Base-by-base conservation (phyloP, 805 yeast genomes). In the Priceomyces castillae region DNA sequence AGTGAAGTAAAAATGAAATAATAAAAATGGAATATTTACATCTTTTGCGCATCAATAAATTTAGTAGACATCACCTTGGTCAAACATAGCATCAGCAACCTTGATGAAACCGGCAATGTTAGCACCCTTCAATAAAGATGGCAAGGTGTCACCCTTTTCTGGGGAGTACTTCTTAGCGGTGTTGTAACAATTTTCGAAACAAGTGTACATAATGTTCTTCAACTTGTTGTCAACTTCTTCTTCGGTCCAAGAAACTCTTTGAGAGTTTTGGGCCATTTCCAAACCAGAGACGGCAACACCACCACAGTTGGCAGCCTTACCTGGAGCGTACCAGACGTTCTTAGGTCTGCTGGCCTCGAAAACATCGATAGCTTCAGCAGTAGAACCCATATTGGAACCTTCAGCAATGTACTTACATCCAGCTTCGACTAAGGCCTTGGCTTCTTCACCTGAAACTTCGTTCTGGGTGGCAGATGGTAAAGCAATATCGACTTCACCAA, bases 231-330 rank as follows among this genome's bases (percentile, higher is more conserved):
- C 98, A 58, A 92, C 98, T 75, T 88, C 89, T 77, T 90, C 97
- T 47, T 82, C 59, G 51, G 96, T 80, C 97, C 98, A 94, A 55
- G 74, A 71, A 54, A 82, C 81, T 78, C 97, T 86, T 68, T 86
- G 95, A 46, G 97, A 88, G 87, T 92, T 94, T 78, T 92, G 99
- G 53, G 98, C 97, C 99, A 92, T 94, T 80, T 92, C 99, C 56
- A 92, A 80, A 65, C 97, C 98, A 47, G 97, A 89, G 46, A 90
- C 97, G 46, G 97, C 96, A 59, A 92, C 99, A 83, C 99, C 99
- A 76, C 98, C 99, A 76, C 95, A 86, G 83, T 92, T 92, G 62
- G 97, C 92, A 58, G 97, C 97, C 82, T 92, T 92, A 74, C 97
- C 98, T 67, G 97, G 97, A 61, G 96, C 98, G 75, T 90, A 92